These are phyloP conservation scores for Patellifolia procumbens DNA, from an alignment of 179 eudicot species.

Conservation along the genomic window DNA sequence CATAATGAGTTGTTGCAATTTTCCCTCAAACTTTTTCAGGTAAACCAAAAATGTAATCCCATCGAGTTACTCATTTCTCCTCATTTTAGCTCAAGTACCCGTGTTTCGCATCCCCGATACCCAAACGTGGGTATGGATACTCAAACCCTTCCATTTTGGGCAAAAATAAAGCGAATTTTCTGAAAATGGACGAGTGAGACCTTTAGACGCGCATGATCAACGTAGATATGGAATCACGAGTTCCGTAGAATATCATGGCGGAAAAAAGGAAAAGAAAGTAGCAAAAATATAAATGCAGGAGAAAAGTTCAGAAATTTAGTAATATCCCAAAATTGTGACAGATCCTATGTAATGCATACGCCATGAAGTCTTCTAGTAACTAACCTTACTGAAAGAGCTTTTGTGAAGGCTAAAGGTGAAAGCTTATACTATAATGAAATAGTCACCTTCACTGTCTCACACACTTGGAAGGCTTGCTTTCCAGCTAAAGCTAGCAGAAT, in stretches of 20 bases:
- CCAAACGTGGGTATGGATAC: too few species aligned
- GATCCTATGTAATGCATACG: conserved; percentile 8
- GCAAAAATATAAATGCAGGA: background rate
- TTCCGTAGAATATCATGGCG: background rate
- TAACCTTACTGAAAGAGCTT: conserved; percentile 12
- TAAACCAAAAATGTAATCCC: too few species aligned
- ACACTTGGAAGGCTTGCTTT: conserved; percentile 7
- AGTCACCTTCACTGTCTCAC: conserved; percentile 19
- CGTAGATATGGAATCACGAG: too few species aligned
- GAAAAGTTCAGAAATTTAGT: background rate
- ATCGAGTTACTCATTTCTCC: too few species aligned
- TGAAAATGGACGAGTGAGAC: too few species aligned
- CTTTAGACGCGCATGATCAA: too few species aligned
- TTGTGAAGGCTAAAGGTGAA: conserved; percentile 5
- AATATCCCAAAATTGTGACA: background rate
- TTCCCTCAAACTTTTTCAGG: background rate
- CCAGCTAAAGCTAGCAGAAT: conserved; percentile 6
- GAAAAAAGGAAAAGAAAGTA: background rate
- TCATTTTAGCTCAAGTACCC: too few species aligned
- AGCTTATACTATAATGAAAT: background rate
- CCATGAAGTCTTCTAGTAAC: background rate
- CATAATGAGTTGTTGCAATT: background rate
- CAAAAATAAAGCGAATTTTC: too few species aligned
- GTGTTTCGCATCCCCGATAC: too few species aligned
- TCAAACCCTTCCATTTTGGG: too few species aligned